phyloP scores from a whole-genome alignment of 2,329 filamentous ascomycete species.

The Amesomyces nigricolor region DNA sequence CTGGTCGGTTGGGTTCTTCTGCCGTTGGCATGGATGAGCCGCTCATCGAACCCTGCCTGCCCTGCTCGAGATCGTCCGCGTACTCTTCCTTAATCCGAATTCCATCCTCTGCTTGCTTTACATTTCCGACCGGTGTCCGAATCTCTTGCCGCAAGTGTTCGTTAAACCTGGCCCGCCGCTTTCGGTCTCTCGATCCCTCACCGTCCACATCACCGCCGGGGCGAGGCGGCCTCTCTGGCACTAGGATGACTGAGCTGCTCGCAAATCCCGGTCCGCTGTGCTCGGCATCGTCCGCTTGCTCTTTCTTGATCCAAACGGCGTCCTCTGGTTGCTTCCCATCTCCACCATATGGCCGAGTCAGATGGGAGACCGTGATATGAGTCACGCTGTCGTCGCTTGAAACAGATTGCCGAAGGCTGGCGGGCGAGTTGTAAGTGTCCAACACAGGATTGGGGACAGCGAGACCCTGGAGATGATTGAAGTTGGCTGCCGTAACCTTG shows the following conservation, averaged over 20 bases:
- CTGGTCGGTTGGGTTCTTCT: not conserved
- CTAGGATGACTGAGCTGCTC: too few species aligned
- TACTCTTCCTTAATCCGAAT: not conserved
- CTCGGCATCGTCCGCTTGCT: not conserved
- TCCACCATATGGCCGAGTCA: not conserved
- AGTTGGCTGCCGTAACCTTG: not conserved
- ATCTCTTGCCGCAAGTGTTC: slow-evolving; percentile 26
- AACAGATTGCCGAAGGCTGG: not conserved
- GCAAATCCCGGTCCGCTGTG: not conserved
- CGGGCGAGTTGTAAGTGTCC: not conserved
- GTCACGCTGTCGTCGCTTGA: not conserved
- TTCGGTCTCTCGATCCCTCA: slow-evolving; percentile 8
- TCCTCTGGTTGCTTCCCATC: not conserved
- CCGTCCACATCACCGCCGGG: not conserved
- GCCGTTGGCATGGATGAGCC: too few species aligned
- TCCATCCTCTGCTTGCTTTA: not conserved
- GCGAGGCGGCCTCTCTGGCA: not conserved
- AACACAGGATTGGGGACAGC: not conserved
- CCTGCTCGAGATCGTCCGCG: not conserved
- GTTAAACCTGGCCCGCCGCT: slow-evolving; percentile 23
- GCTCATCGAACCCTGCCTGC: not conserved
- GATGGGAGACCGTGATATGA: not conserved
- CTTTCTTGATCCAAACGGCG: not conserved
- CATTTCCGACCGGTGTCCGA: not conserved
- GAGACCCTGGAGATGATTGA: not conserved